phyloP scores from a whole-genome alignment of 164 flowering plant species.

The Pachysandra terminalis region DNA sequence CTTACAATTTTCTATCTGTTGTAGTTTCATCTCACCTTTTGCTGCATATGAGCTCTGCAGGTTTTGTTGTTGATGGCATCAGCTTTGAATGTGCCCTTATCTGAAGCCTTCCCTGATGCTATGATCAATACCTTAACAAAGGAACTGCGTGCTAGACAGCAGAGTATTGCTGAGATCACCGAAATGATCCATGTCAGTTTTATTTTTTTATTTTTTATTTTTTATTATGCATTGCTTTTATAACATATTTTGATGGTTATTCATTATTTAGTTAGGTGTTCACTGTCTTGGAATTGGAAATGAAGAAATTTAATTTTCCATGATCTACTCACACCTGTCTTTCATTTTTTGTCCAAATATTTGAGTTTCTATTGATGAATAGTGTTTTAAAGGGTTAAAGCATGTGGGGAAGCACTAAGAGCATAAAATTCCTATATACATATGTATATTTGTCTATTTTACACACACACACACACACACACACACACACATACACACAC shows the following conservation, averaged over 20 bases:
- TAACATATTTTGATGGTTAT: slow-evolving; percentile 2
- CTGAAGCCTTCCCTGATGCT: slow-evolving; percentile 26
- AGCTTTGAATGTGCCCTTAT: slow-evolving; percentile 55
- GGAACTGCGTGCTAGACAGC: slow-evolving; percentile 71
- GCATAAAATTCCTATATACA: no score
- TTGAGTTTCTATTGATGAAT: no score
- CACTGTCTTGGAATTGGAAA: neutral
- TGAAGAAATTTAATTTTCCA: neutral
- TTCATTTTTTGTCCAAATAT: no score
- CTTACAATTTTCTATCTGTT: no score
- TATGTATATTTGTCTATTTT: no score
- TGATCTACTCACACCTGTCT: no score
- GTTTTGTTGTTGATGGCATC: slow-evolving; percentile 88
- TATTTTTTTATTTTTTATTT: neutral
- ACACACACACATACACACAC: no score
- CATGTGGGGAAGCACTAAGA: no score
- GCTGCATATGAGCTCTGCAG: slow-evolving; percentile 41
- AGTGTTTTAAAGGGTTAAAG: no score
- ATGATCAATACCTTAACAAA: slow-evolving; percentile 30
- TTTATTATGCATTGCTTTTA: slow-evolving; percentile 3
- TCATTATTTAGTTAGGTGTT: neutral
- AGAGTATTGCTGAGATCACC: slow-evolving; percentile 85
- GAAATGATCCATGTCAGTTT: slow-evolving; percentile 97
- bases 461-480: no score
- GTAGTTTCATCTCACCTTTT: no score